Percentiles rank a stretch among this genome's conserved stretches.
Conservation (phyloP, 2,329 filamentous ascomycete species). For the Alternaria tenuissima region DNA sequence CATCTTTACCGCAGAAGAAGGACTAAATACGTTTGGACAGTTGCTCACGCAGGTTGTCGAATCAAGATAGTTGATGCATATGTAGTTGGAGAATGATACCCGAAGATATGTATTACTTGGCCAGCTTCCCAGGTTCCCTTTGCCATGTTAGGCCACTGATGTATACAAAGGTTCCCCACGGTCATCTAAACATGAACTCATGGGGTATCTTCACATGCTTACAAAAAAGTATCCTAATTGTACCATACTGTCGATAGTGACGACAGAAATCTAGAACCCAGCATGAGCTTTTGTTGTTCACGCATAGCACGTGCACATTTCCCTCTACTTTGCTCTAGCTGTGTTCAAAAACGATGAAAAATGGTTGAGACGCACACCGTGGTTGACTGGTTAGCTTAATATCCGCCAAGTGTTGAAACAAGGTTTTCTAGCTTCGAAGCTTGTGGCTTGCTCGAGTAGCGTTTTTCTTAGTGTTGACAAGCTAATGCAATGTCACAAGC, state of each 20-base stretch:
- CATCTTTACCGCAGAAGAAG: conserved; percentile 66
- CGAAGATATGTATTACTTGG: neutral
- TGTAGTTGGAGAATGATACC: conserved; percentile 12
- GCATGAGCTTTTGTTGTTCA: neutral
- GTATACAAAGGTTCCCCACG: neutral
- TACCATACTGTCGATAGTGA: neutral
- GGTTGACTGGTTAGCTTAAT: neutral
- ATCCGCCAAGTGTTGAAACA: neutral
- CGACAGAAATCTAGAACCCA: neutral
- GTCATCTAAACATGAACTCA: neutral
- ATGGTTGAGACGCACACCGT: conserved; percentile 2
- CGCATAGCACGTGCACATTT: neutral
- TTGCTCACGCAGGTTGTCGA: conserved; percentile 45
- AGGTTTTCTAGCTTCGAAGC: neutral
- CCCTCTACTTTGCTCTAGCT: neutral
- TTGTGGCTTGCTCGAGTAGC: conserved; percentile 2
- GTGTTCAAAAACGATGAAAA: neutral
- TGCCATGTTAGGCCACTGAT: neutral
- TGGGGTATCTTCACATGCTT: neutral
- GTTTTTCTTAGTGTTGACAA: neutral
- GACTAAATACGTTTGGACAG: conserved; percentile 40
- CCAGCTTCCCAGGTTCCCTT: neutral
- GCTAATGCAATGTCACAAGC: neutral
- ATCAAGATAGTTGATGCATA: conserved; percentile 24
- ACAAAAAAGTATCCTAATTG: neutral